phyloP scores from a whole-genome alignment of 192 early-diverging fungal species.

The Polychytrium aggregatum region DNA sequence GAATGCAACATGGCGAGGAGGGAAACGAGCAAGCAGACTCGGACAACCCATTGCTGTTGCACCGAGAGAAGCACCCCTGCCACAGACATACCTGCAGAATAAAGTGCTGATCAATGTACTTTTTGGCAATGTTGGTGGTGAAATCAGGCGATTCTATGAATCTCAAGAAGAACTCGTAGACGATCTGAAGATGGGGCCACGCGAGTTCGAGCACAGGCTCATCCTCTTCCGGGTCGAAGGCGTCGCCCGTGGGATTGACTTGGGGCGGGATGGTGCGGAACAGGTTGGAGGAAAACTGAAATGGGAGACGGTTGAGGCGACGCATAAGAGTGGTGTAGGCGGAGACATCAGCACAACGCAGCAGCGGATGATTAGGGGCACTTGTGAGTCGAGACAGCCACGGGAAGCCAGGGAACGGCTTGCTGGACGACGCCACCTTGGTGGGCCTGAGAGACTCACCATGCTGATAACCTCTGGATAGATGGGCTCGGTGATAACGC shows the following conservation, averaged over 20 bases:
- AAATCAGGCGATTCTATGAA: conserved; percentile 98
- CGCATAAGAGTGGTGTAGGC: no score
- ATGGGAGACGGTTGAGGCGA: no score
- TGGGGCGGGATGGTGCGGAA: conserved; percentile 95
- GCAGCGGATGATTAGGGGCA: no score
- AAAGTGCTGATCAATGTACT: conserved; percentile 94
- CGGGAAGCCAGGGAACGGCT: no score
- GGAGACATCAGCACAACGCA: no score
- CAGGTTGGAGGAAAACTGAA: conserved; percentile 84
- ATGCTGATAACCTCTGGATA: conserved; percentile 91
- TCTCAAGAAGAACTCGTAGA: conserved; percentile 96
- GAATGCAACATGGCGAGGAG: no score
- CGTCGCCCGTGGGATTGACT: conserved; percentile 88
- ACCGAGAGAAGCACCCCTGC: no score
- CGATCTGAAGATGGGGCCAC: conserved; percentile 97
- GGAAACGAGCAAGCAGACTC: no score
- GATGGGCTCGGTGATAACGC: conserved; percentile 76
- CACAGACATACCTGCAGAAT: conserved; percentile 73
- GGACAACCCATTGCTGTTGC: no score
- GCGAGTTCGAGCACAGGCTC: conserved; percentile 93
- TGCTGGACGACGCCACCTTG: neutral
- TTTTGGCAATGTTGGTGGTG: conserved; percentile 90
- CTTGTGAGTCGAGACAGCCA: no score
- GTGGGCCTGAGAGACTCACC: conserved; percentile 64
- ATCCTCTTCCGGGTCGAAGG: conserved; percentile 98